Conservation (phyloP, 495 filamentous ascomycete genomes). For the Jackrogersella multiformis region DNA sequence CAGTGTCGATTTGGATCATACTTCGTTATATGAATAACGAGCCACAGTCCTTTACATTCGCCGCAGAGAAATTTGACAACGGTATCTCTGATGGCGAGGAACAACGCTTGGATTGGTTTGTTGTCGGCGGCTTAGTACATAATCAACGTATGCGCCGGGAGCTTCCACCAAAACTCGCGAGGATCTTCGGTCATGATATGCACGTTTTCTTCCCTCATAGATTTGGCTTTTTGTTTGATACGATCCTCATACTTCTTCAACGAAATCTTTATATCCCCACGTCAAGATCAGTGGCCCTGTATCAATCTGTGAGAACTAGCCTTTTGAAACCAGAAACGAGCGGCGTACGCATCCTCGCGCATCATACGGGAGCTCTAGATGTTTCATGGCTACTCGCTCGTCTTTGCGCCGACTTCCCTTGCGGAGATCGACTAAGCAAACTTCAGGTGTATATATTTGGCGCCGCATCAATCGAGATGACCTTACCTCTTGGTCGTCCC, state of each 20-base stretch:
- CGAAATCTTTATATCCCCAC: constrained; percentile 44
- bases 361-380: constrained; percentile 47
- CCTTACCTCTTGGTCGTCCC: constrained; percentile 44
- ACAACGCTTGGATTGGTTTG: constrained; percentile 50
- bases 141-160: constrained; percentile 23
- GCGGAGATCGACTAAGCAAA: constrained; percentile 46
- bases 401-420: constrained; percentile 52
- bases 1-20: constrained; percentile 30
- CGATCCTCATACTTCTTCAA: constrained; percentile 44
- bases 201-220: constrained; percentile 46
- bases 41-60: constrained; percentile 3
- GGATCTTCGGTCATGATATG: constrained; percentile 50
- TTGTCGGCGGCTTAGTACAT: constrained; percentile 46
- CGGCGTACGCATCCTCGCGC: constrained; percentile 51
- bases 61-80: constrained; percentile 38
- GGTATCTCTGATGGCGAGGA: constrained; percentile 38
- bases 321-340: constrained; percentile 48
- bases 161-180: constrained; percentile 43
- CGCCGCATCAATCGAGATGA: constrained; percentile 51
- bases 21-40: constrained; percentile 9
- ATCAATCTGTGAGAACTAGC: constrained; percentile 45
- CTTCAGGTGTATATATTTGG: constrained; percentile 58
- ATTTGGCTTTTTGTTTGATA: constrained; percentile 47
- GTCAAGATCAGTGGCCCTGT: constrained; percentile 40
- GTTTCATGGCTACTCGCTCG: constrained; percentile 48